Conservation (phyloP, 169 alveolate genomes). For the Pseudocohnilembus persalinus region DNA sequence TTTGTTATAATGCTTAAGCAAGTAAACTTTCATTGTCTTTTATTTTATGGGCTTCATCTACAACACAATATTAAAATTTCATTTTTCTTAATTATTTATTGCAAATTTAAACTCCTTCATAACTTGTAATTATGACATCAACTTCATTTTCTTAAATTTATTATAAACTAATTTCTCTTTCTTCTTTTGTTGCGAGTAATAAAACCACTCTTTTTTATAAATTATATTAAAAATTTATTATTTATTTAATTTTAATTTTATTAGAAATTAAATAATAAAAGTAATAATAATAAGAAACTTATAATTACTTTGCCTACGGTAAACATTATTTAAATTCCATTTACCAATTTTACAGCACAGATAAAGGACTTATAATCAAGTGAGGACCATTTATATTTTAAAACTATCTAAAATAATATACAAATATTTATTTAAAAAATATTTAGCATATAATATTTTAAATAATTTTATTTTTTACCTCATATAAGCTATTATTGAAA, state of each 20-base stretch:
- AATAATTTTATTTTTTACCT: conserved; percentile 39
- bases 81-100: conserved; percentile 62
- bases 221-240: neutral
- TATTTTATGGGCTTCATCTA: conserved; percentile 91
- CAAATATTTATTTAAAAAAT: too few relatives aligned
- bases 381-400: conserved; percentile 85
- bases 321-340: conserved; percentile 89
- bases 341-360: conserved; percentile 95
- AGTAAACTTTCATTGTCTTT: conserved; percentile 84
- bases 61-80: conserved; percentile 83
- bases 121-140: conserved; percentile 86
- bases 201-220: neutral
- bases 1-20: conserved; percentile 68
- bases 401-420: conserved; percentile 21
- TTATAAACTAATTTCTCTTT: conserved; percentile 5
- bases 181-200: conserved; percentile 6
- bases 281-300: neutral
- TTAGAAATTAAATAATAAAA: neutral
- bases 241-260: neutral
- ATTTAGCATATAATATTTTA: too few relatives aligned
- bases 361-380: conserved; percentile 94
- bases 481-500: conserved; percentile 77
- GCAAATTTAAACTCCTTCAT: conserved; percentile 84
- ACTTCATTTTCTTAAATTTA: conserved; percentile 36
- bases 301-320: conserved; percentile 54